Evolutionary conservation across 2,329 filamentous ascomycete genomes (phyloP).

Genomic region (Helminthosporium solani): DNA sequence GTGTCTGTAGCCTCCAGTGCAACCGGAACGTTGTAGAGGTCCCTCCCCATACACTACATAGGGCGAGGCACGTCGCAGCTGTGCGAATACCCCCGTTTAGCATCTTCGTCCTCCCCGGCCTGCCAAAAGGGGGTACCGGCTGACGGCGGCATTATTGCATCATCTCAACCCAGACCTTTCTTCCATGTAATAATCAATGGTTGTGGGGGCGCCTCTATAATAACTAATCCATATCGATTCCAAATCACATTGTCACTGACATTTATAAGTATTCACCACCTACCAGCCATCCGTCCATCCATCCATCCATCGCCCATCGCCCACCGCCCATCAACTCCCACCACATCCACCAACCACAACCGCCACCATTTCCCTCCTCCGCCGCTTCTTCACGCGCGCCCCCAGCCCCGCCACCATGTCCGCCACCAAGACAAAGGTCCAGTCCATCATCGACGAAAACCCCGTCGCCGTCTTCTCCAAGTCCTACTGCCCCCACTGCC

Average conservation of each 20-base stretch:
- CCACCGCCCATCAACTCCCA: neutral
- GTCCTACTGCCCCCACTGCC: conserved; percentile 94
- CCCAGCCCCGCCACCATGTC: conserved; percentile 70
- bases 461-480: conserved; percentile 94
- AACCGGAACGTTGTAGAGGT: too few species aligned
- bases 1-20: too few species aligned
- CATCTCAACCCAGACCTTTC: conserved; percentile 21
- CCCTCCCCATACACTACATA: too few species aligned
- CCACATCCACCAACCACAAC: conserved; percentile 11
- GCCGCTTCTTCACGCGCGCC: conserved; percentile 66
- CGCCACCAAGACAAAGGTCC: conserved; percentile 77
- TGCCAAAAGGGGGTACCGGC: conserved; percentile 13
- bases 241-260: conserved; percentile 13
- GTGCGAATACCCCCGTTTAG: neutral
- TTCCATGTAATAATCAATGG: neutral
- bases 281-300: neutral
- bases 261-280: neutral
- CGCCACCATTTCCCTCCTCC: conserved; percentile 66
- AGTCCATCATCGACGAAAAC: conserved; percentile 86
- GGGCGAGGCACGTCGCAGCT: too few species aligned
- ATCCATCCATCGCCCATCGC: neutral
- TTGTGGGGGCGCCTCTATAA: conserved; percentile 22
- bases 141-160: conserved; percentile 30
- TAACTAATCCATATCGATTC: conserved; percentile 16
- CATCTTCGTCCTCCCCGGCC: neutral